phyloP scores from a whole-genome alignment of 805 yeast species.

The Pichia scutulata region DNA sequence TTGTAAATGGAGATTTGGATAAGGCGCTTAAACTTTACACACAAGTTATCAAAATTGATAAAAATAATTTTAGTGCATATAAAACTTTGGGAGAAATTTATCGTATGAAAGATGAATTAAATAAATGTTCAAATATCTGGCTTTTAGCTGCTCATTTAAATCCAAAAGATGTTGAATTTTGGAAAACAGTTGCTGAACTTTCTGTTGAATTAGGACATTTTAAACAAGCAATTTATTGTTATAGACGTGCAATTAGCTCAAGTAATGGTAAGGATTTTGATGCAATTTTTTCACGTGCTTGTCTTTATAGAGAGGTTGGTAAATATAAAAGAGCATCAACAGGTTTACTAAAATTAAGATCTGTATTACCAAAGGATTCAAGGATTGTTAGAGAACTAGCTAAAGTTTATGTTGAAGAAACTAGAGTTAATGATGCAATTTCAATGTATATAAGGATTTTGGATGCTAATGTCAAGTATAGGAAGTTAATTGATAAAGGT shows the following conservation, averaged over 20 bases:
- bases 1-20: slow-evolving; percentile 54
- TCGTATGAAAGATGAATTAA: slow-evolving; percentile 52
- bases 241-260: slow-evolving; percentile 50
- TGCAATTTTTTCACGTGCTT: slow-evolving; percentile 55
- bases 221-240: slow-evolving; percentile 76
- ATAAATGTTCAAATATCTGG: slow-evolving; percentile 77
- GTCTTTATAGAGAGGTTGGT: slow-evolving; percentile 57
- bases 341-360: slow-evolving; percentile 55
- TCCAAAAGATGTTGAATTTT: slow-evolving; percentile 66
- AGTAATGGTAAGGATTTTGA: slow-evolving; percentile 40
- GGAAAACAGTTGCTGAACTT: slow-evolving; percentile 69
- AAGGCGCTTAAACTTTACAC: slow-evolving; percentile 52
- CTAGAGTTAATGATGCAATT: slow-evolving; percentile 66
- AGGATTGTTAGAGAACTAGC: slow-evolving; percentile 56
- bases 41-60: slow-evolving; percentile 71
- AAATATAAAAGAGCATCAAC: slow-evolving; percentile 67
- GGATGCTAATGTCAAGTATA: slow-evolving; percentile 45
- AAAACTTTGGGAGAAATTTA: slow-evolving; percentile 83
- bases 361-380: slow-evolving; percentile 50
- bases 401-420: slow-evolving; percentile 42
- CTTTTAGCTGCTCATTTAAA: slow-evolving; percentile 71
- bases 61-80: slow-evolving; percentile 75
- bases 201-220: slow-evolving; percentile 58
- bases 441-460: slow-evolving; percentile 57
- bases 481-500: slow-evolving; percentile 24